A percentile compares a stretch with the other conserved stretches of the same genome.
Evolutionary conservation across 1,139 yeast genomes (phyloP).

Genomic region (Saccharomyces hybrid): DNA sequence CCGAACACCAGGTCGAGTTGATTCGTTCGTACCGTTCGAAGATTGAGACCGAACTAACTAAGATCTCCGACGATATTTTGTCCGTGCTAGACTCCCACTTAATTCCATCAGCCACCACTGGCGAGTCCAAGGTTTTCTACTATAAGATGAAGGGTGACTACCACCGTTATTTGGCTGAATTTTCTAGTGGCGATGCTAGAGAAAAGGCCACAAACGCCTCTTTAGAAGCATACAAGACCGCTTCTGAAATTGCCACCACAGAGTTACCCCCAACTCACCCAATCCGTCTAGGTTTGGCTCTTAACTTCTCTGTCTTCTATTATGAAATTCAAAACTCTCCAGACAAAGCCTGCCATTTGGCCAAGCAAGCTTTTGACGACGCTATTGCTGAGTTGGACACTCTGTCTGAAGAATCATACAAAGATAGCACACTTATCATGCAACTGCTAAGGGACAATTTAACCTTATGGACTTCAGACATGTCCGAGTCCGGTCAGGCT

Average conservation of each 20-base stretch:
- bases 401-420: slow-evolving; percentile 94
- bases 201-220: slow-evolving; percentile 90
- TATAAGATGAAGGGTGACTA: slow-evolving; percentile 99
- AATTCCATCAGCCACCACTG: slow-evolving; percentile 90
- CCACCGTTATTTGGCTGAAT: slow-evolving; percentile 98
- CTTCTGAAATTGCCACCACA: slow-evolving; percentile 93
- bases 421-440: slow-evolving; percentile 97
- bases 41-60: slow-evolving; percentile 87
- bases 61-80: slow-evolving; percentile 90
- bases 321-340: slow-evolving; percentile 97
- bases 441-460: slow-evolving; percentile 96
- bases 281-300: slow-evolving; percentile 94
- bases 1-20: slow-evolving; percentile 63
- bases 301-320: slow-evolving; percentile 96
- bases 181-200: slow-evolving; percentile 85
- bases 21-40: slow-evolving; percentile 93
- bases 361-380: slow-evolving; percentile 97
- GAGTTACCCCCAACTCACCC: slow-evolving; percentile 99
- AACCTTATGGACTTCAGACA: slow-evolving; percentile 96
- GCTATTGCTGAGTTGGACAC: slow-evolving; percentile 98
- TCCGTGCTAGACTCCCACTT: slow-evolving; percentile 81
- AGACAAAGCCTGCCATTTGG: slow-evolving; percentile 96
- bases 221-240: slow-evolving; percentile 88
- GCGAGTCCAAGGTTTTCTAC: slow-evolving; percentile 96
- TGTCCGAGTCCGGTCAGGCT: slow-evolving; percentile 76